Conservation (phyloP, 116 monocot species). For the Phalaenopsis hybrid region DNA sequence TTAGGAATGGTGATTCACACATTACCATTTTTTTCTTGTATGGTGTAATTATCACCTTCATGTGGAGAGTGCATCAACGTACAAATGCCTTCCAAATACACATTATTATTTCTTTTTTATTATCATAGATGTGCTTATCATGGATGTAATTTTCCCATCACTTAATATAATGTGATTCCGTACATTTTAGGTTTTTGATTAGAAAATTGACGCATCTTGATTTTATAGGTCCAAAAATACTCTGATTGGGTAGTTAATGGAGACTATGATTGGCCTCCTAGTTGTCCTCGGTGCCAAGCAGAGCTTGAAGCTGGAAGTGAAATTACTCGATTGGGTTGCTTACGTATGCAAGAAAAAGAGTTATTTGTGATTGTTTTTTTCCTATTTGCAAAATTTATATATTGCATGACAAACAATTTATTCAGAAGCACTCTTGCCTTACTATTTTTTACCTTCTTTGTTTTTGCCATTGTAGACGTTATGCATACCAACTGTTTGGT, state of each 20-base stretch:
- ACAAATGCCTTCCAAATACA: neutral
- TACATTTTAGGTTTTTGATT: neutral
- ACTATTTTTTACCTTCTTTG: constrained; percentile 9
- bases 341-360: constrained; percentile 65
- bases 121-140: neutral
- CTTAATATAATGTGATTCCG: neutral
- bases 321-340: constrained; percentile 89
- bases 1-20: neutral
- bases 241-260: constrained; percentile 98
- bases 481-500: constrained; percentile 86
- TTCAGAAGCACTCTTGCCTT: constrained; percentile 1
- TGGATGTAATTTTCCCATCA: neutral
- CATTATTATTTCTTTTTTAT: neutral
- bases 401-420: neutral
- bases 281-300: constrained; percentile 55
- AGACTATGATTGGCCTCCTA: constrained; percentile 93
- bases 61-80: neutral
- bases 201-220: neutral
- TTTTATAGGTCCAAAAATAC: constrained; percentile 81
- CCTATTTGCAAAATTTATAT: neutral
- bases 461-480: constrained; percentile 48
- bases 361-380: constrained; percentile 4
- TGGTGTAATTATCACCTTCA: neutral
- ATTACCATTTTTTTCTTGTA: neutral
- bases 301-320: constrained; percentile 54